phyloP scores from a whole-genome alignment of 2,329 filamentous ascomycete species.

The Aphanocladium album region DNA sequence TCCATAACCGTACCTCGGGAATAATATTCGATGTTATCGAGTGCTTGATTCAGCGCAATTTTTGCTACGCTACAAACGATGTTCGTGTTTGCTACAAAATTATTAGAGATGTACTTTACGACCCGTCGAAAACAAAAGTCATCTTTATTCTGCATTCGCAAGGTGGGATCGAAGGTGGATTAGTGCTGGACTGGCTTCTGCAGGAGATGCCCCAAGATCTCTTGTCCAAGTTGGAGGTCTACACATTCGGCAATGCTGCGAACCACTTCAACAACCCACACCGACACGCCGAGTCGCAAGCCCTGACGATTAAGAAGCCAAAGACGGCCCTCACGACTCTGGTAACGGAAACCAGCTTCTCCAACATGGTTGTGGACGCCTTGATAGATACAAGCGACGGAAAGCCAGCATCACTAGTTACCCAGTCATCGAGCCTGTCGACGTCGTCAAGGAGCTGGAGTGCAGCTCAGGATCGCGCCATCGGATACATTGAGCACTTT shows the following conservation, averaged over 20 bases:
- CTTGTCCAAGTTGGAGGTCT: conserved; percentile 66
- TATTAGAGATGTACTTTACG: conserved; percentile 59
- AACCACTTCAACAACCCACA: conserved; percentile 80
- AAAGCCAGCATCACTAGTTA: conserved; percentile 15
- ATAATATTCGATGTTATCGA: conserved; percentile 73
- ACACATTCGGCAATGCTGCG: conserved; percentile 73
- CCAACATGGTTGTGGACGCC: conserved; percentile 18
- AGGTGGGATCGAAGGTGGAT: conserved; percentile 67
- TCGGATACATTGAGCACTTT: conserved; percentile 76
- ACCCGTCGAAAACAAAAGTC: conserved; percentile 60
- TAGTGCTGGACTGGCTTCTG: conserved; percentile 72
- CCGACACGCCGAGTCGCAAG: conserved; percentile 43
- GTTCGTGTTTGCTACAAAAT: conserved; percentile 56
- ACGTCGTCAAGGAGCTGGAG: conserved; percentile 31
- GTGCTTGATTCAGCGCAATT: conserved; percentile 71
- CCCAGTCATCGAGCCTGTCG: conserved; percentile 25
- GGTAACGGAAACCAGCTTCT: conserved; percentile 32
- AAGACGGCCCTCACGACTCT: conserved; percentile 28
- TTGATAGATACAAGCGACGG: conserved; percentile 19
- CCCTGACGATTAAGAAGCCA: conserved; percentile 28
- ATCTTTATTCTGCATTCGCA: conserved; percentile 73
- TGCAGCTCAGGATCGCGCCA: conserved; percentile 43
- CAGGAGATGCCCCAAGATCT: conserved; percentile 64
- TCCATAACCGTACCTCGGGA: conserved; percentile 72
- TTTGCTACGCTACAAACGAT: conserved; percentile 66